These are phyloP conservation scores for Monosporascus sp. DNA, from an alignment of 2,329 filamentous ascomycete genomes.

Conservation along the genomic window DNA sequence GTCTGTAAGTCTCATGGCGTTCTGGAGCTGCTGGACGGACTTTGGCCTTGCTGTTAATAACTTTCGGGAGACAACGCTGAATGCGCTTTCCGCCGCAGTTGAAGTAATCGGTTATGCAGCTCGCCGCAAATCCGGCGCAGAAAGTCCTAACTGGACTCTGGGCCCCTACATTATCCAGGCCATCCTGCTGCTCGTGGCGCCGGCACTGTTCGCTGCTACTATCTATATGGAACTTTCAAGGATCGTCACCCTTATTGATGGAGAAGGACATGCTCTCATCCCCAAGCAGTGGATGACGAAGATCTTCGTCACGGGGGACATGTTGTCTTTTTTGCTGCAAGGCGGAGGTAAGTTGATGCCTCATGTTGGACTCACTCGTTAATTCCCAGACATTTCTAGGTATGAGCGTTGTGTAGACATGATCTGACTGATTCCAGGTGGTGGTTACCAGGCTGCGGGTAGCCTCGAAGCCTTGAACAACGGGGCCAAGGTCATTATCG, in stretches of 20 bases:
- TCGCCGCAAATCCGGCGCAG: conserved; percentile 19
- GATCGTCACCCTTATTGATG: conserved; percentile 33
- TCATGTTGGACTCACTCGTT: too few species aligned
- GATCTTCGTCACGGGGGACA: conserved; percentile 49
- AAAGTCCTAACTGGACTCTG: conserved; percentile 25
- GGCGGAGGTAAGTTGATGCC: conserved; percentile 21
- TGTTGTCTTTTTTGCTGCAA: conserved; percentile 48
- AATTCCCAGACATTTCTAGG: too few species aligned
- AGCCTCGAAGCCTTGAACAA: conserved; percentile 32
- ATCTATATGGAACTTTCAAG: conserved; percentile 47
- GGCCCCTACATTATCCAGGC: conserved; percentile 36
- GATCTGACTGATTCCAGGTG: too few species aligned
- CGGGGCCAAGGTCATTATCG: conserved; percentile 42
- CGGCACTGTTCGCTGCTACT: conserved; percentile 42
- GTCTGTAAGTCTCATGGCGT: conserved; percentile 28
- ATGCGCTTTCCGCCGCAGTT: conserved; percentile 25
- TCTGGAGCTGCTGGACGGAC: too few species aligned
- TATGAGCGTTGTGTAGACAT: too few species aligned
- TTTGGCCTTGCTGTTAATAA: too few species aligned
- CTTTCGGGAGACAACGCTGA: conserved; percentile 14
- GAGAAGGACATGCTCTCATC: conserved; percentile 28
- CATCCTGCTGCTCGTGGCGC: conserved; percentile 40
- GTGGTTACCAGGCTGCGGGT: conserved; percentile 28
- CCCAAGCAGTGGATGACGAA: conserved; percentile 40
- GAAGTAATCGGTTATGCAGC: conserved; percentile 37